Base-by-base conservation (phyloP, 345 rosid species). In the Noccaea bulbosa region DNA sequence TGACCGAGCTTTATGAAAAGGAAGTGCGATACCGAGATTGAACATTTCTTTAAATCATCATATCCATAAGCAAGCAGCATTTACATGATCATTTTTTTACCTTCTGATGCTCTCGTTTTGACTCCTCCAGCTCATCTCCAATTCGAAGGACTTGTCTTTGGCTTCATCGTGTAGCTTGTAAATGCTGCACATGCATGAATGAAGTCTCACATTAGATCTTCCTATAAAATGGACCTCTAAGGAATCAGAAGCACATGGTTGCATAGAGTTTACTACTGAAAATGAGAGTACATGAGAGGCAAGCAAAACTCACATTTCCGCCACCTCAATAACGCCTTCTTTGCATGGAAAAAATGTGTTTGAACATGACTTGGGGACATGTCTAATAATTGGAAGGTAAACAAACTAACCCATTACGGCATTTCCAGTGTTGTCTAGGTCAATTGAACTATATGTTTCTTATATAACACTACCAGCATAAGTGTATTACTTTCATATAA, bases 131-230 rank as follows among this genome's bases (percentile, higher is more conserved):
- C 97, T 93, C 95, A 93, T 83, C 72, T 93, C 99, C 71, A 91
- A 73, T 78, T 93, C 99, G 61, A 89, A 93, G 16, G 96, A 95
- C 83, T 93, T 91, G 81, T 93, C 99, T 82, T 91, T 93, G 27
- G 99, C 97, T 78, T 93, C 97, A 77, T 93, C 99, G 17, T 93
- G 99, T 40, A 93, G 90, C 75, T 88, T 90, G 81, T 93, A 93
- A 65, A 93, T 89, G 79, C 98, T 93, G 83, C 72, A 62, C 44
- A 66, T 34, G 51, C 44, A 66, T 34, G 51, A 47, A 63, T 41
- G 17, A 17, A 17, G 1, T 17, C 20, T 39, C 40, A 53, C 15
- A 40, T 71, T 45, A 50, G 40, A 44, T 2, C 34, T 65, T 65
- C 20, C 20, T 24, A 39, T 5, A 38, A 20, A 15, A 48, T 30